Percentiles rank a stretch among this genome's conserved stretches.
phyloP scores from a whole-genome alignment of 129 eudicot genomes.

The Tagetes erecta region DNA sequence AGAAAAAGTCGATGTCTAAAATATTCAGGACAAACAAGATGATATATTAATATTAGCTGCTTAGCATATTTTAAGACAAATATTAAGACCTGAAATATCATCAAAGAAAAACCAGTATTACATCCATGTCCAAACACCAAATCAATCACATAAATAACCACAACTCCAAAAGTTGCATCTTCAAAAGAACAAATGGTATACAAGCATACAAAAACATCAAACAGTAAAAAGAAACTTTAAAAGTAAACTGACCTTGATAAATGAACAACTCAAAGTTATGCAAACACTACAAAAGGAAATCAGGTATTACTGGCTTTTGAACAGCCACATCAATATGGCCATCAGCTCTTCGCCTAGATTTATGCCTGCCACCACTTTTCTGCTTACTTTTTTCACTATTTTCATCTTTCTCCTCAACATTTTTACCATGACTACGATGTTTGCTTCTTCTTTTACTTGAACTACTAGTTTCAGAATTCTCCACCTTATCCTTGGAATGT shows the following conservation, averaged over 20 bases:
- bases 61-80: slow-evolving; percentile 9
- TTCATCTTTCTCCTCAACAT: slow-evolving; percentile 41
- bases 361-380: slow-evolving; percentile 59
- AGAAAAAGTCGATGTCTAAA: background rate
- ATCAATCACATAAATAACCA: slow-evolving; percentile 14
- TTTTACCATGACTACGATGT: slow-evolving; percentile 53
- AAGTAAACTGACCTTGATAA: slow-evolving; percentile 33
- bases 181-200: slow-evolving; percentile 21
- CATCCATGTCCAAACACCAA: slow-evolving; percentile 28
- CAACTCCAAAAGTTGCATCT: slow-evolving; percentile 25
- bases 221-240: slow-evolving; percentile 16
- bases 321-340: slow-evolving; percentile 37
- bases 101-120: slow-evolving; percentile 11
- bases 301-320: slow-evolving; percentile 76
- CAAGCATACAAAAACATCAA: slow-evolving; percentile 25
- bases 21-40: slow-evolving; percentile 2
- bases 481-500: slow-evolving; percentile 35
- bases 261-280: slow-evolving; percentile 2
- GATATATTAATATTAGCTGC: background rate
- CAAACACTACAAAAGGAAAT: slow-evolving; percentile 69
- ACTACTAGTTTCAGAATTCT: slow-evolving; percentile 39
- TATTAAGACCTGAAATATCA: background rate
- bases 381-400: slow-evolving; percentile 46
- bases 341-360: slow-evolving; percentile 53
- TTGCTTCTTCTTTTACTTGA: slow-evolving; percentile 58